These are phyloP conservation scores for Kewa caespitosa DNA, from an alignment of 179 eudicot species.

Conservation along the genomic window DNA sequence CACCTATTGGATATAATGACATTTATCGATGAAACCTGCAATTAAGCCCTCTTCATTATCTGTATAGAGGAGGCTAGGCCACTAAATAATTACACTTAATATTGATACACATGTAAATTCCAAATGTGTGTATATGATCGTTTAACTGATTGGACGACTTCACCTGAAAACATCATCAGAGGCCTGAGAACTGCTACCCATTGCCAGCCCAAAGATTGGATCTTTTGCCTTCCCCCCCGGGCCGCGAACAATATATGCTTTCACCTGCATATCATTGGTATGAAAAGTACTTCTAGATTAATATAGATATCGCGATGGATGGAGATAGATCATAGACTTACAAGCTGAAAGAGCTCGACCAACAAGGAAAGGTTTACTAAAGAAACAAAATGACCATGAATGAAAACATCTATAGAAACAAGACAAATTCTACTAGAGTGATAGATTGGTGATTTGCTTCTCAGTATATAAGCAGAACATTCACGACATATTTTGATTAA, in stretches of 20 bases:
- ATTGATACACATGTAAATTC: slow-evolving; percentile 11
- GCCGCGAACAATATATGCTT: slow-evolving; percentile 74
- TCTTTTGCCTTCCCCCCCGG: slow-evolving; percentile 89
- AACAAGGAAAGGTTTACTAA: no score
- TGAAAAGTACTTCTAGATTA: neutral
- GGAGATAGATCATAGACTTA: neutral
- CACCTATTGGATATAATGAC: slow-evolving; percentile 82
- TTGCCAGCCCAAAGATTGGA: slow-evolving; percentile 88
- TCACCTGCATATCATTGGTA: slow-evolving; percentile 43
- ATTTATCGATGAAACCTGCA: slow-evolving; percentile 71
- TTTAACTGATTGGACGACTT: slow-evolving; percentile 14
- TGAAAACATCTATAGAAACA: no score
- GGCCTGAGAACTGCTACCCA: slow-evolving; percentile 85
- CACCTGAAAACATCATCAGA: slow-evolving; percentile 88
- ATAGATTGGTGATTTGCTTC: no score
- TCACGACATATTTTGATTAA: no score
- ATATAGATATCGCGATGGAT: neutral
- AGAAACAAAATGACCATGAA: no score
- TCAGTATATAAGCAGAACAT: no score
- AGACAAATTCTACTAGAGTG: no score
- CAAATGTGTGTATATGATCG: no score
- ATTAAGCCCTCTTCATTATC: slow-evolving; percentile 66
- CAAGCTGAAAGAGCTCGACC: neutral
- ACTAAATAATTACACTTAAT: slow-evolving; percentile 15
- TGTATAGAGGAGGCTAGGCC: slow-evolving; percentile 38